Conservation (phyloP, 805 yeast genomes). For the Candida patagonica region DNA sequence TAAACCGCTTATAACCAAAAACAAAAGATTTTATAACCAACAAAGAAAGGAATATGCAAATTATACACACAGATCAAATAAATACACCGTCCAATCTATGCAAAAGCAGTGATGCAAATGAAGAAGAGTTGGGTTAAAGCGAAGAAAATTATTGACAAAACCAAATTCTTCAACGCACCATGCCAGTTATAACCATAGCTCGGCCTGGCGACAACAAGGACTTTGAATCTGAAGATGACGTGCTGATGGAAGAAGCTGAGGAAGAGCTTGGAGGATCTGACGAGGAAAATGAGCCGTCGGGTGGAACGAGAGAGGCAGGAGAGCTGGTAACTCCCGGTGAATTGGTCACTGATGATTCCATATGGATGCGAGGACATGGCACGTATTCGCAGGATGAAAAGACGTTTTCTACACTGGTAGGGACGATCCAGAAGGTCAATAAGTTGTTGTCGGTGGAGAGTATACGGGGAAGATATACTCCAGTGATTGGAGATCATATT, state of each 20-base stretch:
- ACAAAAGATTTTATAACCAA: too few species aligned
- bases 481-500: conserved; percentile 95
- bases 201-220: neutral
- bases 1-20: too few species aligned
- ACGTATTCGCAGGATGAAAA: conserved; percentile 68
- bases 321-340: conserved; percentile 88
- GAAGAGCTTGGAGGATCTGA: conserved; percentile 23
- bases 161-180: too few species aligned
- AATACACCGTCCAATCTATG: too few species aligned
- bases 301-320: conserved; percentile 8
- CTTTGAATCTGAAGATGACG: conserved; percentile 1
- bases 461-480: conserved; percentile 75
- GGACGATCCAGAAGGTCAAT: conserved; percentile 78
- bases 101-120: too few species aligned
- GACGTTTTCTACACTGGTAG: conserved; percentile 89
- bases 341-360: conserved; percentile 86
- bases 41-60: too few species aligned
- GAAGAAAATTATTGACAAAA: too few species aligned
- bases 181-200: conserved; percentile 7
- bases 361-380: conserved; percentile 99
- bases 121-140: too few species aligned
- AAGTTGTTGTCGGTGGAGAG: conserved; percentile 79
- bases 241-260: conserved; percentile 22
- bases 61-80: too few species aligned
- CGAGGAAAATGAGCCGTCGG: conserved; percentile 21